Conservation (phyloP, 2,329 filamentous ascomycete species). For the Didymella sp. region DNA sequence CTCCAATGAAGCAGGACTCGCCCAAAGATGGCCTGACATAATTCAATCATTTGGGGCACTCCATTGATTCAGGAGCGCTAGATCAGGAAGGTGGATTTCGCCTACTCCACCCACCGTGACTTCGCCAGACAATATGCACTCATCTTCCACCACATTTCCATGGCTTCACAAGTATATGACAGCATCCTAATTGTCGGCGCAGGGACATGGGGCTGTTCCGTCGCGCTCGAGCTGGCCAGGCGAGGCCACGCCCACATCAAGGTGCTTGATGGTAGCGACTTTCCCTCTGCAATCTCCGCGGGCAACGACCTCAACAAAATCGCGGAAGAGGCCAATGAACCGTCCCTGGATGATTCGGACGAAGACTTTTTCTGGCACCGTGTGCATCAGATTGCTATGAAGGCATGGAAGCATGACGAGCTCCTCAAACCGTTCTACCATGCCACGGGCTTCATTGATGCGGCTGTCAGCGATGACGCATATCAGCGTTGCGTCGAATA, state of each 20-base stretch:
- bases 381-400: conserved; percentile 46
- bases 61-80: background rate
- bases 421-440: conserved; percentile 56
- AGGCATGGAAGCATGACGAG: conserved; percentile 55
- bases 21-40: background rate
- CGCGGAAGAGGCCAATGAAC: conserved; percentile 46
- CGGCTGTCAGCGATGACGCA: conserved; percentile 52
- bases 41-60: background rate
- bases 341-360: conserved; percentile 35
- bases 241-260: conserved; percentile 56
- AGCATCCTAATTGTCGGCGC: conserved; percentile 56
- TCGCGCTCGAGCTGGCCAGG: conserved; percentile 57
- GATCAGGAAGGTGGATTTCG: conserved; percentile 10
- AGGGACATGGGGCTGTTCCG: conserved; percentile 60
- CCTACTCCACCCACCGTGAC: conserved; percentile 1
- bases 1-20: background rate
- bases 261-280: conserved; percentile 54
- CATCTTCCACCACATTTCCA: background rate
- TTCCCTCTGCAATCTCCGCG: conserved; percentile 56
- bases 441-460: conserved; percentile 57
- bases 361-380: conserved; percentile 47
- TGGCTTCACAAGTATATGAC: conserved; percentile 8
- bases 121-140: background rate
- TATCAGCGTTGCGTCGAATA: conserved; percentile 50
- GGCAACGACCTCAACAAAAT: conserved; percentile 61